Evolutionary conservation across 768 basidiomycete genomes (phyloP).

Genomic region (Boletus vermiculosoides): DNA sequence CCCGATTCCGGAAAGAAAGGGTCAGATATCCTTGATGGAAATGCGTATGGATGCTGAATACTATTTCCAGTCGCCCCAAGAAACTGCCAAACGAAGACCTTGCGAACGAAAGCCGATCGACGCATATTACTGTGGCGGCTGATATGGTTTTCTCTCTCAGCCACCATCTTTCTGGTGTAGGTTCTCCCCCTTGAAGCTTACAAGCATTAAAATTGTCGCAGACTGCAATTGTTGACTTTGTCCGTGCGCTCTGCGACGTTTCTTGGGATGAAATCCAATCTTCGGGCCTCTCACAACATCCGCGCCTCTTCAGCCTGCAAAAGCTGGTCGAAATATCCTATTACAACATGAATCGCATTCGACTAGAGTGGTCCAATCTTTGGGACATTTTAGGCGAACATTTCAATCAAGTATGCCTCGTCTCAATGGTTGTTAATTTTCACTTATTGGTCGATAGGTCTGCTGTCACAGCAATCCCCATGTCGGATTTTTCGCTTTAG

Average conservation of each 20-base stretch:
- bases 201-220: conserved; percentile 33
- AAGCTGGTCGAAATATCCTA: conserved; percentile 99
- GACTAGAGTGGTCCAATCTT: conserved; percentile 95
- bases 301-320: conserved; percentile 93
- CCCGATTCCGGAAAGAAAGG: conserved; percentile 77
- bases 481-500: conserved; percentile 94
- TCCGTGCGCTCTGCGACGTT: conserved; percentile 91
- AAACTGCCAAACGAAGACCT: conserved; percentile 88
- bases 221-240: conserved; percentile 98
- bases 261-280: conserved; percentile 99
- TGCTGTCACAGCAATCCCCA: conserved; percentile 98
- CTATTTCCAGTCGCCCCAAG: conserved; percentile 38
- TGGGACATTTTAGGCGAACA: conserved; percentile 99
- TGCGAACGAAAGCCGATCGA: conserved; percentile 94
- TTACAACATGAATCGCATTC: conserved; percentile 98
- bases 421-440: background rate
- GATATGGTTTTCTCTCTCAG: conserved; percentile 99
- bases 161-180: conserved; percentile 89
- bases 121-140: conserved; percentile 96
- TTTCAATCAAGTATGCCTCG: conserved; percentile 79
- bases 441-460: conserved; percentile 53
- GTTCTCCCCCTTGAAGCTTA: conserved; percentile 29
- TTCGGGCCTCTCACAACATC: conserved; percentile 90
- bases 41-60: conserved; percentile 6
- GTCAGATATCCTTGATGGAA: conserved; percentile 43